These are phyloP conservation scores for Colletotrichum sojae DNA, from an alignment of 2,329 filamentous ascomycete species.

Conservation along the genomic window DNA sequence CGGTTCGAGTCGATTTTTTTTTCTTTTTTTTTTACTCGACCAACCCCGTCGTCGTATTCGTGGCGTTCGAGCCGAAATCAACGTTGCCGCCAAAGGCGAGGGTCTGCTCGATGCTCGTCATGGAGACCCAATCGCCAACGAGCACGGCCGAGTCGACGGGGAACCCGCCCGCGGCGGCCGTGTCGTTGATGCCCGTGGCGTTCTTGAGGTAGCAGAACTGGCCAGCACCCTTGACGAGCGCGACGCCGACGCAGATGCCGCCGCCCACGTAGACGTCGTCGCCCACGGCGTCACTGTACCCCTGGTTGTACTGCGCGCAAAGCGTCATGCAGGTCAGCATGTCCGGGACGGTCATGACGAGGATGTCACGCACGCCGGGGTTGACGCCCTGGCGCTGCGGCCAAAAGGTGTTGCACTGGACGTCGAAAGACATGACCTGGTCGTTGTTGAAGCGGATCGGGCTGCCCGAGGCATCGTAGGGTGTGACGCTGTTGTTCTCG, in stretches of 20 bases:
- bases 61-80: constrained; percentile 23
- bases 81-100: constrained; percentile 35
- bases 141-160: constrained; percentile 37
- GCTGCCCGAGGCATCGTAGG: constrained; percentile 39
- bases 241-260: constrained; percentile 40
- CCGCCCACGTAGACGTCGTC: constrained; percentile 37
- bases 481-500: constrained; percentile 27
- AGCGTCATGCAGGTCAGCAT: constrained; percentile 41
- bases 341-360: constrained; percentile 37
- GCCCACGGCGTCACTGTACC: constrained; percentile 40
- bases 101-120: constrained; percentile 33
- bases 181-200: constrained; percentile 37
- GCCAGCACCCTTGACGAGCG: constrained; percentile 33
- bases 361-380: constrained; percentile 34
- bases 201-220: constrained; percentile 41
- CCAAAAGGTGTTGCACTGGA: constrained; percentile 40
- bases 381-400: constrained; percentile 39
- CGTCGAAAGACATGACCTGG: constrained; percentile 39
- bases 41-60: constrained; percentile 1
- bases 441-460: constrained; percentile 42
- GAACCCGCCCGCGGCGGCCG: constrained; percentile 32
- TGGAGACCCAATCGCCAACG: constrained; percentile 20
- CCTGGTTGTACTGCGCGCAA: constrained; percentile 41
- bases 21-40: background rate
- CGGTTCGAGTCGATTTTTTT: no score